Evolutionary conservation across 805 yeast species (phyloP), one percentile per base, ranked within the genome.

Genomic region (Blastobotrys attinorum): DNA sequence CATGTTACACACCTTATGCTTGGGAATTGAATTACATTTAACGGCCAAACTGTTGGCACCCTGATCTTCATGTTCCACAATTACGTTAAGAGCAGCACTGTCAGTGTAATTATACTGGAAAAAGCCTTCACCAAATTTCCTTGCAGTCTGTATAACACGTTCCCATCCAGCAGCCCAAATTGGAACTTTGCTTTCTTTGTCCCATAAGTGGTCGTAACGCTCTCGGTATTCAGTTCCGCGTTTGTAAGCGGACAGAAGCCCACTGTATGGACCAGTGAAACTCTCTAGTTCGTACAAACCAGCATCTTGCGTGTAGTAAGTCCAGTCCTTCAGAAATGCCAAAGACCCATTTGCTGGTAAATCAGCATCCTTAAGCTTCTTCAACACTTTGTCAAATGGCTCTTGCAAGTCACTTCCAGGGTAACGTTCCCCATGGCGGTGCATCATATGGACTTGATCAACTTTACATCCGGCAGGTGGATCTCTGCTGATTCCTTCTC

Each of bases 31-130:
- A 4, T 37, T 22, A 35, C 54, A 50, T 21, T 73, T 64, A 15
- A 83, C 77, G 5, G 83, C 75, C 58, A 81, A 64, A 3, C 82
- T 69, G 59, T 79, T 73, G 29, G 75, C 79, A 27, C 86, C 86
- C 55, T 64, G 67, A 3, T 53, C 48, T 7, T 56, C 60, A 39
- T 63, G 63, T 55, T 80, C 86, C 36, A 69, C 65, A 18, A 79
- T 53, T 8, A 72, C 62, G 27, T 65, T 53, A 34, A 73, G 54
- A 22, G 59, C 64, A 15, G 69, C 62, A 27, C 58, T 58, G 22
- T 58, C 46, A 15, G 67, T 58, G 55, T 64, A 69, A 44, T 66
- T 60, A 41, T 65, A 66, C 8, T 74, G 73, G 51, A 76, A 65
- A 60, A 81, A 79, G 0, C 85, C 87, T 50, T 72, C 64, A 7